These are phyloP conservation scores for Colletotrichum brevisporum DNA, from an alignment of 2,329 filamentous ascomycete species.

Conservation along the genomic window DNA sequence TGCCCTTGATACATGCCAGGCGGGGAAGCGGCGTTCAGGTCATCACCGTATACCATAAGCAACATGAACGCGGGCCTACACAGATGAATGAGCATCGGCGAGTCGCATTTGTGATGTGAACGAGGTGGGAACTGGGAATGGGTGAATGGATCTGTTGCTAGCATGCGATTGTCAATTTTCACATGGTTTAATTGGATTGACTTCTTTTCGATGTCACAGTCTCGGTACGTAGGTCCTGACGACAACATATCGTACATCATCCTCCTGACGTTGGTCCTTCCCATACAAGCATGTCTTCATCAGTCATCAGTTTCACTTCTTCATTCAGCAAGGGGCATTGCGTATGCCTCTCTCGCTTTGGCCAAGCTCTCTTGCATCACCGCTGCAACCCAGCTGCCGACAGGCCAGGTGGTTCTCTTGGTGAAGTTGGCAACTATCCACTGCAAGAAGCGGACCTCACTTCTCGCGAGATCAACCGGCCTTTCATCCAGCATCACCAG, in stretches of 20 bases:
- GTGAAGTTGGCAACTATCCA: slow-evolving; percentile 31
- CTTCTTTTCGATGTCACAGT: too few species aligned
- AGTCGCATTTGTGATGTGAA: neutral
- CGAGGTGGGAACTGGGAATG: too few species aligned
- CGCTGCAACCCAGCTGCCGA: slow-evolving; percentile 19
- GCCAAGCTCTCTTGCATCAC: slow-evolving; percentile 27
- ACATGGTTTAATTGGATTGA: too few species aligned
- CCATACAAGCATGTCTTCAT: too few species aligned
- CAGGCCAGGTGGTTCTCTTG: slow-evolving; percentile 26
- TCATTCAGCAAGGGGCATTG: slow-evolving; percentile 18
- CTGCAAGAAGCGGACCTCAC: slow-evolving; percentile 23
- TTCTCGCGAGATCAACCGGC: slow-evolving; percentile 14
- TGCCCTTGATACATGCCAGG: neutral
- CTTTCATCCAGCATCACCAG: slow-evolving; percentile 16
- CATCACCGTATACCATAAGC: too few species aligned
- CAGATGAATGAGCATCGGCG: neutral
- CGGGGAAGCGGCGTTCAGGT: too few species aligned
- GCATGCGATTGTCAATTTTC: neutral
- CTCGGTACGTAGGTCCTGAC: too few species aligned
- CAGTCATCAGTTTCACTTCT: neutral
- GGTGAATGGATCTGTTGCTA: neutral
- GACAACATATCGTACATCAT: too few species aligned
- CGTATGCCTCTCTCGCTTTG: slow-evolving; percentile 25
- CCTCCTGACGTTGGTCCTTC: too few species aligned
- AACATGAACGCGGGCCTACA: too few species aligned